Percentiles rank a stretch among this genome's conserved stretches.
These are phyloP conservation scores for Exsudoporus frostii DNA, from an alignment of 768 basidiomycete genomes.

Conservation along the genomic window DNA sequence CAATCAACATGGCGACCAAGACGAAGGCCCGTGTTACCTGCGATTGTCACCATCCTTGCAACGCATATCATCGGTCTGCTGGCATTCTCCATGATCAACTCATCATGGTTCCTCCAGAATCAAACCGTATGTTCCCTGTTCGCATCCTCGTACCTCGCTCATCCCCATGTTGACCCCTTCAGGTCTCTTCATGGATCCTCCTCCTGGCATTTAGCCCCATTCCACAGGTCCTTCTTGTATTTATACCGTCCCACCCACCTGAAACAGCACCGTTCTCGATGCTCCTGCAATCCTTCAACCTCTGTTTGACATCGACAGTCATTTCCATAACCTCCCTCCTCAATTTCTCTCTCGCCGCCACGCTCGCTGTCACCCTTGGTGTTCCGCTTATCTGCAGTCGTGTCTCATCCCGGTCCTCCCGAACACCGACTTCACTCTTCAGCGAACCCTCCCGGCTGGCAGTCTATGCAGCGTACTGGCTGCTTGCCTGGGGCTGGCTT, in stretches of 20 bases:
- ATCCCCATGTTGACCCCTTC: constrained; percentile 21
- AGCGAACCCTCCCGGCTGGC: constrained; percentile 17
- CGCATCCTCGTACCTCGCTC: background rate
- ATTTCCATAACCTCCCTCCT: constrained; percentile 84
- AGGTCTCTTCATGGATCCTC: constrained; percentile 29
- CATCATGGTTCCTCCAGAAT: constrained; percentile 41
- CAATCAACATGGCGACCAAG: constrained; percentile 25
- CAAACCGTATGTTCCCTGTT: constrained; percentile 35
- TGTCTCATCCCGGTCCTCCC: constrained; percentile 26
- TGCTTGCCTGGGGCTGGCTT: constrained; percentile 61
- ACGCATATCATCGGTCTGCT: constrained; percentile 56
- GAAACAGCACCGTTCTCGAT: constrained; percentile 40
- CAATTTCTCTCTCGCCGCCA: constrained; percentile 87
- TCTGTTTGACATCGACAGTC: constrained; percentile 81
- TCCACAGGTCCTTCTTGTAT: constrained; percentile 33
- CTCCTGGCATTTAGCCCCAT: constrained; percentile 30
- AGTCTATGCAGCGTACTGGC: constrained; percentile 37
- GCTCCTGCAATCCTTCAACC: constrained; percentile 68
- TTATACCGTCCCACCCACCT: constrained; percentile 22
- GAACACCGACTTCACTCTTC: constrained; percentile 20
- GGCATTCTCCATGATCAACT: constrained; percentile 49
- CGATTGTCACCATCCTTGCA: constrained; percentile 48
- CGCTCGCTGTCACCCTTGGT: constrained; percentile 62
- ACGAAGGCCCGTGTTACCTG: constrained; percentile 52
- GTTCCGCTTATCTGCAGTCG: constrained; percentile 55